Evolutionary conservation across 108 stramenopile genomes (phyloP).

Genomic region (Heterococcus sp.): DNA sequence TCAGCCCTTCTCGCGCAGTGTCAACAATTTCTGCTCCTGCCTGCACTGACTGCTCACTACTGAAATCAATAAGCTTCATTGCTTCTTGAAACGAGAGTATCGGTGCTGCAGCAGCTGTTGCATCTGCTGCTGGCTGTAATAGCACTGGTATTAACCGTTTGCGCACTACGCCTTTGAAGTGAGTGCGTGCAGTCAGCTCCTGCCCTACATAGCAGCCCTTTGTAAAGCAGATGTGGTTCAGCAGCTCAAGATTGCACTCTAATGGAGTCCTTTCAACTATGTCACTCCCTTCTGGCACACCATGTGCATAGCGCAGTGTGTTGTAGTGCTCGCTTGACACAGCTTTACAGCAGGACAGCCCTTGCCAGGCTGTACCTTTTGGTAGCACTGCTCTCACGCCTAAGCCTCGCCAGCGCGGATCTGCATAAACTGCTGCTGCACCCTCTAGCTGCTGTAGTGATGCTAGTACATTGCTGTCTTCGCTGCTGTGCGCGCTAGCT

Average conservation of each 20-base stretch:
- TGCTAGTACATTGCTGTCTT: not conserved
- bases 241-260: conserved; percentile 85
- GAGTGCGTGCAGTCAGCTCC: conserved; percentile 89
- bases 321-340: conserved; percentile 6
- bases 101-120: not conserved
- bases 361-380: not conserved
- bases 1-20: not conserved
- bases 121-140: not conserved
- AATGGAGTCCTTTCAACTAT: conserved; percentile 65
- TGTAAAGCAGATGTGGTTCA: conserved; percentile 79
- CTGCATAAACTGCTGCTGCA: not conserved
- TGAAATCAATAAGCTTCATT: too few relatives aligned
- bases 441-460: not conserved
- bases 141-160: conserved; percentile 84
- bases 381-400: conserved; percentile 9
- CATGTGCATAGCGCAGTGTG: conserved; percentile 16
- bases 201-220: conserved; percentile 99
- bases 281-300: conserved; percentile 39
- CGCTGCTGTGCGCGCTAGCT: conserved; percentile 4
- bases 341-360: not conserved
- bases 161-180: conserved; percentile 81
- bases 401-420: conserved; percentile 17
- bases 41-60: not conserved
- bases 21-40: not conserved
- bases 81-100: too few relatives aligned